Evolutionary conservation across 805 yeast genomes (phyloP), one percentile per base, ranked within the genome.

Genomic region (Hanseniaspora occidentalis): DNA sequence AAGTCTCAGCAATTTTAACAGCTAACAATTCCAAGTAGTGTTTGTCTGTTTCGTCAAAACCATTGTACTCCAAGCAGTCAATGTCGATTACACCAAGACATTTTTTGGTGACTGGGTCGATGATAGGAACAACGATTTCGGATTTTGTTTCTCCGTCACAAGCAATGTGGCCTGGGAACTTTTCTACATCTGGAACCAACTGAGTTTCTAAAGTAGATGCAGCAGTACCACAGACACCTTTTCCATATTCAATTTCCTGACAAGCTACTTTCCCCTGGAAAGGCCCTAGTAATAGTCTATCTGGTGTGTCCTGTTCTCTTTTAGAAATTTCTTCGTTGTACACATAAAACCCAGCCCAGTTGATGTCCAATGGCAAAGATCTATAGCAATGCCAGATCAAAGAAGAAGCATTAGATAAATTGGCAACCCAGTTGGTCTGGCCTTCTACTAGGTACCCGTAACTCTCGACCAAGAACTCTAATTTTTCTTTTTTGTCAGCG

Each of bases 211-310:
- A 58, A 1, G 64, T 47, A 0, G 53, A 45, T 0, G 94, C 95
- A 2, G 95, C 94, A 1, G 73, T 64, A 4, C 98, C 97, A 62
- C 97, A 92, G 1, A 89, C 97, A 11, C 98, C 98, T 43, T 63
- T 69, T 4, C 95, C 96, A 39, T 80, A 64, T 42, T 64, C 53
- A 43, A 89, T 92, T 21, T 64, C 62, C 59, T 92, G 97, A 52
- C 98, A 89, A 0, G 97, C 97, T 2, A 89, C 96, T 58, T 85
- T 85, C 4, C 98, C 98, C 59, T 84, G 94, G 59, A 89, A 89
- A 11, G 98, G 98, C 0, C 94, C 98, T 29, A 89, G 64, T 18
- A 84, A 68, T 39, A 92, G 64, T 51, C 70, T 75, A 1, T 56
- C 36, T 1, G 49, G 37, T 20, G 52, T 56, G n/a, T n/a, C n/a